phyloP scores from a whole-genome alignment of 805 yeast genomes.

The Pichia cephalocereana region DNA sequence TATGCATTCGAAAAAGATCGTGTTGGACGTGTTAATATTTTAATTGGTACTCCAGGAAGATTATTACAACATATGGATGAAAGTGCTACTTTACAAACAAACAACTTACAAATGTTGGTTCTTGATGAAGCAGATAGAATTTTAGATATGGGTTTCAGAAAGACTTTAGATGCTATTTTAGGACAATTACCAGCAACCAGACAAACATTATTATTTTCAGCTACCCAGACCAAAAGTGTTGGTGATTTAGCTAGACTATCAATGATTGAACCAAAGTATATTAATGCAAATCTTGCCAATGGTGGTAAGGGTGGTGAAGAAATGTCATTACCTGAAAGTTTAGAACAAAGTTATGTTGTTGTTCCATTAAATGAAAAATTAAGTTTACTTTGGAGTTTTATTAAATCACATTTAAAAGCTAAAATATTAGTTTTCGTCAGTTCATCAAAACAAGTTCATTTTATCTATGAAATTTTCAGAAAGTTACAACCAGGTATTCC shows the following conservation, averaged over 20 bases:
- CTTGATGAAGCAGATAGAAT: conserved; percentile 91
- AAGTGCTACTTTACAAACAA: conserved; percentile 66
- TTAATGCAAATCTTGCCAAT: conserved; percentile 33
- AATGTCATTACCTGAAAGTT: conserved; percentile 59
- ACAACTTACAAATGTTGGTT: conserved; percentile 69
- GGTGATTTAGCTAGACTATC: conserved; percentile 77
- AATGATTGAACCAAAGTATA: conserved; percentile 50
- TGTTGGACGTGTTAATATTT: conserved; percentile 65
- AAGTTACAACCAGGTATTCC: conserved; percentile 90
- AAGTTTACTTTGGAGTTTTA: conserved; percentile 77
- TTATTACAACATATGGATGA: conserved; percentile 86
- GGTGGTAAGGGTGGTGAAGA: conserved; percentile 11
- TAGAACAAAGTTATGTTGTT: conserved; percentile 75
- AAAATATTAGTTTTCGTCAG: conserved; percentile 79
- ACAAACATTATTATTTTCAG: conserved; percentile 79
- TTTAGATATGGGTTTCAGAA: conserved; percentile 87
- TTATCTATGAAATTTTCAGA: conserved; percentile 77
- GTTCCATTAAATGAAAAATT: conserved; percentile 72
- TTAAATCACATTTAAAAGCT: conserved; percentile 70
- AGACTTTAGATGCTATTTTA: conserved; percentile 71
- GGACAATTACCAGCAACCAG: conserved; percentile 69
- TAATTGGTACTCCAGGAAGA: conserved; percentile 90
- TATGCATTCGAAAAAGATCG: conserved; percentile 74
- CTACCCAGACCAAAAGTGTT: conserved; percentile 81
- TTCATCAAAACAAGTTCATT: conserved; percentile 86